Conservation (phyloP, 2,329 filamentous ascomycete species). For the Aspergillus udagawae region DNA sequence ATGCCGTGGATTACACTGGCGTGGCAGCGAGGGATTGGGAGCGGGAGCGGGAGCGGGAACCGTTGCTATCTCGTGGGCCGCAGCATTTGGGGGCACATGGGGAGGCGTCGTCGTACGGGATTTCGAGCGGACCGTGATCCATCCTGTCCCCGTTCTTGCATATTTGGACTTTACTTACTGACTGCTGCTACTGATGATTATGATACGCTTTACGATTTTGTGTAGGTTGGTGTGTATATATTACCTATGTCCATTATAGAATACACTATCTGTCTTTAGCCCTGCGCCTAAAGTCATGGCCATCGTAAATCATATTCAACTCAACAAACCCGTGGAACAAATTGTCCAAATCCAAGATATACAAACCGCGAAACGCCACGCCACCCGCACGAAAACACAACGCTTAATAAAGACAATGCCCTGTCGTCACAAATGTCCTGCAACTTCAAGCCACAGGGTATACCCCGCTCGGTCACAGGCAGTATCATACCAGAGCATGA, state of each 20-base stretch:
- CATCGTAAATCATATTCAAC: conserved; percentile 6
- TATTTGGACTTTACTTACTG: too few relatives aligned
- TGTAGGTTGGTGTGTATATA: not conserved
- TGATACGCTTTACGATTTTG: not conserved
- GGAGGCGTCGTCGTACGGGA: not conserved
- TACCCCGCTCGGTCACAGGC: conserved; percentile 31
- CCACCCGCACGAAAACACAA: not conserved
- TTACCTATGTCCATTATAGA: not conserved
- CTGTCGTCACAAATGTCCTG: not conserved
- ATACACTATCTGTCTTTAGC: not conserved
- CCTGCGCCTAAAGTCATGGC: not conserved
- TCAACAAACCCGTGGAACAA: not conserved
- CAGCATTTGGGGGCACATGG: not conserved
- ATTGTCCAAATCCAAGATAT: too few relatives aligned
- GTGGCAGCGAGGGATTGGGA: conserved; percentile 16
- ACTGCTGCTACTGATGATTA: not conserved
- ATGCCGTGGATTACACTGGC: not conserved
- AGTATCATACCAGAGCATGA: conserved; percentile 34
- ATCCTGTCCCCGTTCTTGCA: not conserved
- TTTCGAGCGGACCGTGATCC: not conserved
- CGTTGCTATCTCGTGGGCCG: conserved; percentile 6
- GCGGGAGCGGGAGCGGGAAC: conserved; percentile 13
- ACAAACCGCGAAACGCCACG: too few relatives aligned
- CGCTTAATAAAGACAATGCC: not conserved
- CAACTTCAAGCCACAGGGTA: conserved; percentile 26